These are phyloP conservation scores for Coniferiporia weirii DNA, from an alignment of 1,284 basidiomycete species.

Conservation along the genomic window DNA sequence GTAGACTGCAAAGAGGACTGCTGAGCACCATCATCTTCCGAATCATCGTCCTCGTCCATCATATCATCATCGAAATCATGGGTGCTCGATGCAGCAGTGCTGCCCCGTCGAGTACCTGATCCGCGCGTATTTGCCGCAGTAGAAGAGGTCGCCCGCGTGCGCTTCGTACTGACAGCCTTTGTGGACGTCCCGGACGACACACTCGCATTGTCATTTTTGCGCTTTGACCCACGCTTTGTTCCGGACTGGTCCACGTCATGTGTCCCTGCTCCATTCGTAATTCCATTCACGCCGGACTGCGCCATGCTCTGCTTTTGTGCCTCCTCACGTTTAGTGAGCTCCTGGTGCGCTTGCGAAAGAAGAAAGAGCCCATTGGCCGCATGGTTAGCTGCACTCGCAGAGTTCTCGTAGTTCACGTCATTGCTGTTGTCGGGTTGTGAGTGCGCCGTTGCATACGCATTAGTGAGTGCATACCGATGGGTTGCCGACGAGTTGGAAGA, in stretches of 20 bases:
- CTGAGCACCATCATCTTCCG: slow-evolving; percentile 21
- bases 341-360: slow-evolving; percentile 90
- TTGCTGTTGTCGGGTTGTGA: slow-evolving; percentile 13
- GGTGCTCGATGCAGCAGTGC: slow-evolving; percentile 24
- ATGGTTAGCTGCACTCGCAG: slow-evolving; percentile 42
- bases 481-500: slow-evolving; percentile 12
- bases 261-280: slow-evolving; percentile 21
- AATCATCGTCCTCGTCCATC: slow-evolving; percentile 35
- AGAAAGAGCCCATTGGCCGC: slow-evolving; percentile 92
- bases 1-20: slow-evolving; percentile 18
- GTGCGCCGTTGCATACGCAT: not conserved
- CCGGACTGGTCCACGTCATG: slow-evolving; percentile 25
- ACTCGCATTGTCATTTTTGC: slow-evolving; percentile 48
- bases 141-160: slow-evolving; percentile 36
- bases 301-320: slow-evolving; percentile 49
- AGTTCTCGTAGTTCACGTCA: slow-evolving; percentile 18
- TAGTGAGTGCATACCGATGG: slow-evolving; percentile 1
- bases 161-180: slow-evolving; percentile 30
- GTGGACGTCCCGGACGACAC: slow-evolving; percentile 24
- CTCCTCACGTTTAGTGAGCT: slow-evolving; percentile 92
- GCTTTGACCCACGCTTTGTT: slow-evolving; percentile 57
- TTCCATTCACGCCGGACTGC: slow-evolving; percentile 24
- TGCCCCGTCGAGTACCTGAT: slow-evolving; percentile 19
- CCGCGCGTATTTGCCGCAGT: slow-evolving; percentile 26
- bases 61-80: slow-evolving; percentile 43